Percentiles rank a stretch among this genome's conserved stretches.
Evolutionary conservation across 805 yeast genomes (phyloP).

Genomic region (Pichia pseudocactophila): DNA sequence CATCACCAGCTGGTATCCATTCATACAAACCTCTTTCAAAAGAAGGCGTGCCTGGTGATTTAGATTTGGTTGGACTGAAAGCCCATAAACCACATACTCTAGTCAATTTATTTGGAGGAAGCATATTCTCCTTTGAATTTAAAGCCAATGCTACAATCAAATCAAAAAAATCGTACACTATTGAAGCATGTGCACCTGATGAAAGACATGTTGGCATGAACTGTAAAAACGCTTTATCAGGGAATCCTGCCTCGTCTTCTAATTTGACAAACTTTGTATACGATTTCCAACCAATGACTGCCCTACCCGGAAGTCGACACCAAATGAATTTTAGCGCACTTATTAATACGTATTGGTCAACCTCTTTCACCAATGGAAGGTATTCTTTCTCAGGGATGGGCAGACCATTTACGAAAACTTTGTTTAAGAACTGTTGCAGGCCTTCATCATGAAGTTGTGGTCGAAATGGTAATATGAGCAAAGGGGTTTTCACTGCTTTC

Average conservation of each 20-base stretch:
- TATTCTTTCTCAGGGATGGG: constrained; percentile 32
- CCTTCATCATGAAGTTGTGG: constrained; percentile 57
- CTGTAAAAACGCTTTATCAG: constrained; percentile 64
- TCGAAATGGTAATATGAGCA: constrained; percentile 67
- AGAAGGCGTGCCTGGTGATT: constrained; percentile 31
- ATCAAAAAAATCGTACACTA: constrained; percentile 81
- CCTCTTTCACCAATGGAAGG: constrained; percentile 35
- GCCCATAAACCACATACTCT: constrained; percentile 89
- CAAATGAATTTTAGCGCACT: constrained; percentile 75
- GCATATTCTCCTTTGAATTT: constrained; percentile 65
- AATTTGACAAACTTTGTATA: constrained; percentile 59
- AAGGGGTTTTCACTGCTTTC: constrained; percentile 65
- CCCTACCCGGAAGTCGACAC: constrained; percentile 74
- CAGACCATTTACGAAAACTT: constrained; percentile 43
- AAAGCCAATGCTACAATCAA: constrained; percentile 68
- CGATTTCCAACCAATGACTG: constrained; percentile 80
- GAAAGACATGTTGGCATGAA: constrained; percentile 79
- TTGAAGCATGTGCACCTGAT: constrained; percentile 82
- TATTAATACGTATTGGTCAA: constrained; percentile 64
- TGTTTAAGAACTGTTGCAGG: constrained; percentile 46
- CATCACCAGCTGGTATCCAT: constrained; percentile 80
- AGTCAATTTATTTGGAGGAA: constrained; percentile 73
- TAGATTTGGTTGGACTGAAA: constrained; percentile 33
- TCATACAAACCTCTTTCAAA: constrained; percentile 64
- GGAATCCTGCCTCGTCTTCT: constrained; percentile 59